These are phyloP conservation scores for Pestalotiopsis sp. DNA, from an alignment of 2,329 filamentous ascomycete genomes.

Conservation along the genomic window DNA sequence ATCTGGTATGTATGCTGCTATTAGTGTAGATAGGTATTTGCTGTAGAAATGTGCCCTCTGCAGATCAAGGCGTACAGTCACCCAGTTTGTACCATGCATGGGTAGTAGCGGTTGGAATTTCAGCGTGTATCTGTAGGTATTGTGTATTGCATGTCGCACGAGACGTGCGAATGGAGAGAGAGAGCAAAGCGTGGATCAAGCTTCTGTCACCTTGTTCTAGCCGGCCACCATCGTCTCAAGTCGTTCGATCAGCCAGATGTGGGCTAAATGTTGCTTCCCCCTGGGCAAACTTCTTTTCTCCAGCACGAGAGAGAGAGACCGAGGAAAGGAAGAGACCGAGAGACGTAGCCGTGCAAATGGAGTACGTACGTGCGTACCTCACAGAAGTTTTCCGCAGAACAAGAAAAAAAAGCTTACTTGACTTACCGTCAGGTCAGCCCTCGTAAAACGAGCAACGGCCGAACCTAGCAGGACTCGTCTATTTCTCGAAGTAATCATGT, in stretches of 20 bases:
- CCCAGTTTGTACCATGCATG: constrained; percentile 2
- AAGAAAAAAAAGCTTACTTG: neutral
- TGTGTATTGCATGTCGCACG: neutral
- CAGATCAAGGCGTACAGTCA: neutral
- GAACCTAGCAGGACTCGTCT: neutral
- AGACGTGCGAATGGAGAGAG: neutral
- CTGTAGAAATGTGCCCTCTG: neutral
- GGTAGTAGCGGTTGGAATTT: neutral
- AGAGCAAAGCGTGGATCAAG: constrained; percentile 17
- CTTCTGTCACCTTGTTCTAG: constrained; percentile 16
- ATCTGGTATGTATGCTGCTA: neutral
- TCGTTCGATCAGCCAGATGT: constrained; percentile 10
- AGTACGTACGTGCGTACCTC: neutral
- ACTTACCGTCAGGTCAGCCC: neutral
- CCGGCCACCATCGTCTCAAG: constrained; percentile 14
- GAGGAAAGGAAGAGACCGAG: neutral
- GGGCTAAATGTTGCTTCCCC: constrained; percentile 16
- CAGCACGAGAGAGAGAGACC: neutral
- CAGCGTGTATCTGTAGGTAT: neutral
- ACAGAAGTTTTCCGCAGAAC: neutral
- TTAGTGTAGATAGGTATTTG: neutral
- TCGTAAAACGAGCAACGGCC: neutral
- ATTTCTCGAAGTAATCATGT: neutral
- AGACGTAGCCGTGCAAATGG: neutral
- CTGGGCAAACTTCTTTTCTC: neutral